Conservation (phyloP, 768 basidiomycete species). For the Atractiella rhizophila region DNA sequence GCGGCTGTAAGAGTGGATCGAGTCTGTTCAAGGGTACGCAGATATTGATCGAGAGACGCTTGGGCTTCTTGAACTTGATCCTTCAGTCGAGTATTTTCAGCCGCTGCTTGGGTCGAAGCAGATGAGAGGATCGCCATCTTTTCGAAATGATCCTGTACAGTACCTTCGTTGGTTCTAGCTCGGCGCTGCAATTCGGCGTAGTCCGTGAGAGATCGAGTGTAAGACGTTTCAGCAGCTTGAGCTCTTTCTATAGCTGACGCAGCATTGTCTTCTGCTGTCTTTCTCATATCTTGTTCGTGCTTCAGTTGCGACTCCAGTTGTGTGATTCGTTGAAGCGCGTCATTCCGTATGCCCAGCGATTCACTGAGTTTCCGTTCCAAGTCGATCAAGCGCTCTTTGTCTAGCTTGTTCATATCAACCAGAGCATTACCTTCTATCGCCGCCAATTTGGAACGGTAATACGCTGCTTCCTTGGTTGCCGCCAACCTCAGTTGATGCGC, state of each 20-base stretch:
- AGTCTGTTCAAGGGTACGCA: slow-evolving; percentile 66
- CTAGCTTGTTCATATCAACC: slow-evolving; percentile 40
- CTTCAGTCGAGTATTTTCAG: slow-evolving; percentile 40
- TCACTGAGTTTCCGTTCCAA: slow-evolving; percentile 49
- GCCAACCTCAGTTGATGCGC: slow-evolving; percentile 49
- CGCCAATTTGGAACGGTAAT: slow-evolving; percentile 78
- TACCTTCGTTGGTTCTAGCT: slow-evolving; percentile 34
- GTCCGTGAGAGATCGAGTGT: slow-evolving; percentile 37
- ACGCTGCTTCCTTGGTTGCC: slow-evolving; percentile 80
- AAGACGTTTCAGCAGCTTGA: slow-evolving; percentile 40
- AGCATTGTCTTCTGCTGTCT: slow-evolving; percentile 55
- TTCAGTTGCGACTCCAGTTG: slow-evolving; percentile 37
- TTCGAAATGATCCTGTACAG: slow-evolving; percentile 51
- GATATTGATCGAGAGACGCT: slow-evolving; percentile 50
- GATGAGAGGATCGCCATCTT: slow-evolving; percentile 48
- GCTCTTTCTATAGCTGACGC: slow-evolving; percentile 49
- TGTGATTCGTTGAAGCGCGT: slow-evolving; percentile 28
- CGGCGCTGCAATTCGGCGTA: slow-evolving; percentile 45
- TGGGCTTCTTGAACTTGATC: slow-evolving; percentile 46
- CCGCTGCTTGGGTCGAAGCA: slow-evolving; percentile 47
- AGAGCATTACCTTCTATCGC: slow-evolving; percentile 51
- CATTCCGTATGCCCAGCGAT: slow-evolving; percentile 41
- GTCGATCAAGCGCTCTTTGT: slow-evolving; percentile 47
- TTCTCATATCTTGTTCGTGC: slow-evolving; percentile 42
- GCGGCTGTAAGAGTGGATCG: slow-evolving; percentile 50